Percentiles rank a stretch among this genome's conserved stretches.
These are phyloP conservation scores for Geoglossum cookeanum DNA, from an alignment of 2,329 filamentous ascomycete genomes.

Conservation along the genomic window DNA sequence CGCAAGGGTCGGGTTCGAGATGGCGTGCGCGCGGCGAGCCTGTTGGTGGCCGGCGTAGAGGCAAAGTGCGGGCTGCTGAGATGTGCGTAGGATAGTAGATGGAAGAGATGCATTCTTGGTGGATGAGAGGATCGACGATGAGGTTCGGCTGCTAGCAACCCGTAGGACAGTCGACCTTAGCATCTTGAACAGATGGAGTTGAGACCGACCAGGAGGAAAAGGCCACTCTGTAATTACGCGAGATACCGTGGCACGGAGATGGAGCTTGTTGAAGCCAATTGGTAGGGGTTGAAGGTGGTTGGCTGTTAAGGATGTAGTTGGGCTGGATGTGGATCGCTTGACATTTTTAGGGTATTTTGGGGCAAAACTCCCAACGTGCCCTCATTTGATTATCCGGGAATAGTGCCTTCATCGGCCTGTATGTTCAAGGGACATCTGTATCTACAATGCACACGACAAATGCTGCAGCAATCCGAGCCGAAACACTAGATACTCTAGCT, in stretches of 20 bases:
- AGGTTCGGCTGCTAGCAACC: slow-evolving; percentile 3
- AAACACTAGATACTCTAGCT: too few relatives aligned
- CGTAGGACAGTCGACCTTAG: slow-evolving; percentile 5
- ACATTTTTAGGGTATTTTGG: neutral
- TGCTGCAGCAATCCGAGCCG: too few relatives aligned
- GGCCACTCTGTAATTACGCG: neutral
- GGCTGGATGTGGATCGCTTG: neutral
- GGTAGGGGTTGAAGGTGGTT: neutral
- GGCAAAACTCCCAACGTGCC: neutral
- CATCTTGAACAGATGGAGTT: neutral
- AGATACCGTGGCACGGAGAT: neutral
- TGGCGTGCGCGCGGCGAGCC: slow-evolving; percentile 60
- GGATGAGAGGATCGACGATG: slow-evolving; percentile 8
- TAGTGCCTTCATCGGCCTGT: too few relatives aligned
- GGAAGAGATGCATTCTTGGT: slow-evolving; percentile 2
- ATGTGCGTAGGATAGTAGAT: slow-evolving; percentile 3
- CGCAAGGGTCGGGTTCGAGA: slow-evolving; percentile 92
- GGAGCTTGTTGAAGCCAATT: neutral
- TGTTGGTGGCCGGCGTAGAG: slow-evolving; percentile 22
- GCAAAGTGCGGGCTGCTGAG: slow-evolving; percentile 18
- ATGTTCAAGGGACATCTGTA: too few relatives aligned
- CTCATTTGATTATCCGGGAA: neutral
- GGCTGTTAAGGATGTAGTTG: neutral
- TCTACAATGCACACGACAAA: too few relatives aligned
- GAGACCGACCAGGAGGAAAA: neutral